Conservation (phyloP, 2,329 filamentous ascomycete genomes). For the Epichloe hybrida region DNA sequence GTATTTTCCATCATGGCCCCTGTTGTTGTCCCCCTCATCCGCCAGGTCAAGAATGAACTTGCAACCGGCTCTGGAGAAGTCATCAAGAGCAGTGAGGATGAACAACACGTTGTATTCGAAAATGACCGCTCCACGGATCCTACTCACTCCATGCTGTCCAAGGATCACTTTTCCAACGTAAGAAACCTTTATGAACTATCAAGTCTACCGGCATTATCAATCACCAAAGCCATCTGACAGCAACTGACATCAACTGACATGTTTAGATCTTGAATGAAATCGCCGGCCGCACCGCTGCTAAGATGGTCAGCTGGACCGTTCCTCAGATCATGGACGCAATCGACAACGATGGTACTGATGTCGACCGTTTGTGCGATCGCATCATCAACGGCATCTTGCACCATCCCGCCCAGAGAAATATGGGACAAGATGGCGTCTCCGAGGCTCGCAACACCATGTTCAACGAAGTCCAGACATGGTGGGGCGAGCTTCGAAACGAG, state of each 20-base stretch:
- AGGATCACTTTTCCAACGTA: conserved; percentile 86
- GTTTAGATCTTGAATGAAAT: conserved; percentile 70
- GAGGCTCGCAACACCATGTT: conserved; percentile 72
- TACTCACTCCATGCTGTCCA: conserved; percentile 90
- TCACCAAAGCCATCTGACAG: no score
- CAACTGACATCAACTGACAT: neutral
- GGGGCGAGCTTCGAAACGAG: conserved; percentile 49
- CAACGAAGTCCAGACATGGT: conserved; percentile 70
- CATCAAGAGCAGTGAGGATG: conserved; percentile 68
- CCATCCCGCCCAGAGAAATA: conserved; percentile 65
- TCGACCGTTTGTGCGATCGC: conserved; percentile 55
- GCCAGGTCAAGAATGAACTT: conserved; percentile 76
- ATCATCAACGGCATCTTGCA: conserved; percentile 78
- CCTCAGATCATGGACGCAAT: conserved; percentile 81
- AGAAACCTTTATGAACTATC: conserved; percentile 11
- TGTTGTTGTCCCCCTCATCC: conserved; percentile 73
- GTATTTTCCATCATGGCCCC: conserved; percentile 87
- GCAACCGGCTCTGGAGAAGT: conserved; percentile 76
- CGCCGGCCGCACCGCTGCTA: conserved; percentile 68
- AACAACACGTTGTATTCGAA: conserved; percentile 78
- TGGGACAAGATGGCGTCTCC: conserved; percentile 53
- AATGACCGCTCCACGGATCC: conserved; percentile 67
- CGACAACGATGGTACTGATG: conserved; percentile 61
- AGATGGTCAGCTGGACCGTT: conserved; percentile 71
- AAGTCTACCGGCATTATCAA: no score